Percentiles rank a stretch among this genome's conserved stretches.
Evolutionary conservation across 179 eudicot genomes (phyloP).

Genomic region (Spergularia azorica): DNA sequence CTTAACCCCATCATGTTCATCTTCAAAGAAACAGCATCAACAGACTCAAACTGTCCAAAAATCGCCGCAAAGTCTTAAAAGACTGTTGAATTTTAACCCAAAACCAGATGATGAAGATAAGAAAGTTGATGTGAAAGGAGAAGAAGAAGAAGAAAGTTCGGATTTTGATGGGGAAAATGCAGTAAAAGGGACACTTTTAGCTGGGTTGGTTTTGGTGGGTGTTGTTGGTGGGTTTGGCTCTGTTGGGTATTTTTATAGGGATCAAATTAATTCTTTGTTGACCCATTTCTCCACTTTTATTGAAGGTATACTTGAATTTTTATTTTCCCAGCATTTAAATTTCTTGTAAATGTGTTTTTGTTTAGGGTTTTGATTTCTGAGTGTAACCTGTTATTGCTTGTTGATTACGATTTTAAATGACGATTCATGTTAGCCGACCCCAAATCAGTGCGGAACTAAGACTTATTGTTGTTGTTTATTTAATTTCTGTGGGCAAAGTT

Average conservation of each 20-base stretch:
- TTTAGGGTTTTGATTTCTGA: too few relatives aligned
- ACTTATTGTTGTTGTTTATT: too few relatives aligned
- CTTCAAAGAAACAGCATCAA: slow-evolving; percentile 54
- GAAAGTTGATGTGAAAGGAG: not conserved
- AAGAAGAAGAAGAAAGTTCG: slow-evolving; percentile 15
- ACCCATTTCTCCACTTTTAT: slow-evolving; percentile 77
- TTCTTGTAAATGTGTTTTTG: not conserved
- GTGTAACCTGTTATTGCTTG: too few relatives aligned
- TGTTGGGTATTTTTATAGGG: slow-evolving; percentile 81
- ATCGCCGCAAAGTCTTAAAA: slow-evolving; percentile 43
- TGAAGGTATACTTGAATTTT: slow-evolving; percentile 55
- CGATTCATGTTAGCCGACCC: too few relatives aligned
- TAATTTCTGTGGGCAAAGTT: not conserved
- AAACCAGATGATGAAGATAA: slow-evolving; percentile 33
- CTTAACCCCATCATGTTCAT: slow-evolving; percentile 64
- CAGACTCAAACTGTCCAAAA: slow-evolving; percentile 48
- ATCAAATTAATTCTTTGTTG: slow-evolving; percentile 78
- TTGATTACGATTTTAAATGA: too few relatives aligned
- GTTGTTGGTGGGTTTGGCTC: slow-evolving; percentile 88
- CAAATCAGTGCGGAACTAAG: too few relatives aligned
- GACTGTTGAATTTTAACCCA: slow-evolving; percentile 50
- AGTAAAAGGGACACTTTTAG: slow-evolving; percentile 77
- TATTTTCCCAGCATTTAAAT: not conserved
- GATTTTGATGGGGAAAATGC: slow-evolving; percentile 54
- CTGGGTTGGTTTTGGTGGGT: slow-evolving; percentile 85